A percentile compares a stretch with the other conserved stretches of the same genome.
These are phyloP conservation scores for Neofusicoccum laricinum DNA, from an alignment of 2,329 filamentous ascomycete genomes.

Conservation along the genomic window DNA sequence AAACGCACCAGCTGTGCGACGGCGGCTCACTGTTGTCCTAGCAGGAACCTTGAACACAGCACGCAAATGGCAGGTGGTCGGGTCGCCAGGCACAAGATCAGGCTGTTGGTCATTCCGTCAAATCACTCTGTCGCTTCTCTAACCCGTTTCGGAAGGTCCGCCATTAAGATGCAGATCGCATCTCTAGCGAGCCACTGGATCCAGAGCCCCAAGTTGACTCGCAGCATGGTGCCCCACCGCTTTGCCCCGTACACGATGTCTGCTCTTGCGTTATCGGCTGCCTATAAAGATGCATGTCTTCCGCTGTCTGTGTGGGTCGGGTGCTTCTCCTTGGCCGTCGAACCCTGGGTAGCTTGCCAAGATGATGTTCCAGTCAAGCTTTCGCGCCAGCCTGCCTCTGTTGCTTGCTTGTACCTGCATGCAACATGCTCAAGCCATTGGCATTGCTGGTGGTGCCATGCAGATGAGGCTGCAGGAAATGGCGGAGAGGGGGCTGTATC, in stretches of 20 bases:
- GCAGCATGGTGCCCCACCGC: not conserved
- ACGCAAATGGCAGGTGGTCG: conserved; percentile 4
- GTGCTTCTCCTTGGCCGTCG: not conserved
- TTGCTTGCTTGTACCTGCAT: not conserved
- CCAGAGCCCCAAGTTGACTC: not conserved
- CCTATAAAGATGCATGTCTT: not conserved
- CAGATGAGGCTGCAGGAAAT: not conserved
- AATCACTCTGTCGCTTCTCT: not conserved
- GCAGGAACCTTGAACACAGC: not conserved
- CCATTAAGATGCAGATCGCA: not conserved
- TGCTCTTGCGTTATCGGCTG: not conserved
- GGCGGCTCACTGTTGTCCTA: not conserved
- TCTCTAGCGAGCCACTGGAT: not conserved
- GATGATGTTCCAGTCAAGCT: not conserved
- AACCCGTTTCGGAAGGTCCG: not conserved
- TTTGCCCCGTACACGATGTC: not conserved
- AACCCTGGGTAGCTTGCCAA: not conserved
- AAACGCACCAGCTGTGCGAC: not conserved
- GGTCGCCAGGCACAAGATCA: not conserved
- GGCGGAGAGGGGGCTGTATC: conserved; percentile 1
- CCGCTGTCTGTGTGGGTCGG: not conserved
- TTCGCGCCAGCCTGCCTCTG: not conserved
- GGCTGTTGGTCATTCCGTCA: not conserved
- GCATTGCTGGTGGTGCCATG: not conserved
- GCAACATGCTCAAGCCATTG: not conserved